Evolutionary conservation across 768 basidiomycete genomes (phyloP), one percentile per base, ranked within the genome.

Genomic region (Trichaptum fuscoviolaceum): DNA sequence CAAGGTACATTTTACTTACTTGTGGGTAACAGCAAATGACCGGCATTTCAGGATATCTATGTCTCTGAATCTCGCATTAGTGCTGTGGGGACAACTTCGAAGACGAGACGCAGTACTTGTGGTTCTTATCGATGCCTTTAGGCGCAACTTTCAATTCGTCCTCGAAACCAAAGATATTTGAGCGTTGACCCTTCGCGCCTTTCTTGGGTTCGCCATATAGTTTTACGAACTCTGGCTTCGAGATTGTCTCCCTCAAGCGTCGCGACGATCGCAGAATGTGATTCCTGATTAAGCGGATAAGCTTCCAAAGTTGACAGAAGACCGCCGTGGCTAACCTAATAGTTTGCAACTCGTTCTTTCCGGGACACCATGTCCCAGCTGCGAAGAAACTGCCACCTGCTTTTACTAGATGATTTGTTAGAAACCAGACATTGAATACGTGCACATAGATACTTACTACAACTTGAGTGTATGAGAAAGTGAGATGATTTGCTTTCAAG

Each of bases 61-160:
- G 73, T 98, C 94, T 75, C 90, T 92, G 67, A 59, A 63, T 20
- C 62, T 30, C 35, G 65, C 24, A 30, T 27, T 9, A 67, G 61
- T 52, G 27, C 30, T 30, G 62, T 52, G 24, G 18, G 70, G 9
- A 69, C 20, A 58, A 57, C 42, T 63, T 30, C 25, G 60, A 35
- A 64, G 25, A 8, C 63, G 57, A 57, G 57, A 70, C 26, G 10
- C 71, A 82, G 20, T 65, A 92, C 91, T 82, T 81, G 74, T 98
- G 95, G 34, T 83, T 83, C 77, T 95, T 99, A 63, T 85, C 85
- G 9, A 96, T 78, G 0, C 95, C 96, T 73, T 97, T 98, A 0
- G 96, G 96, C 6, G 95, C 93, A 0, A 86, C 87, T 78, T 97
- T 98, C 34, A 97, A 79, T 73, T 94, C 89, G 70, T 94, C 95